Evolutionary conservation across 208 protist species (phyloP), one percentile per base, ranked within the genome.

Genomic region (Trypanosoma cruzi): DNA sequence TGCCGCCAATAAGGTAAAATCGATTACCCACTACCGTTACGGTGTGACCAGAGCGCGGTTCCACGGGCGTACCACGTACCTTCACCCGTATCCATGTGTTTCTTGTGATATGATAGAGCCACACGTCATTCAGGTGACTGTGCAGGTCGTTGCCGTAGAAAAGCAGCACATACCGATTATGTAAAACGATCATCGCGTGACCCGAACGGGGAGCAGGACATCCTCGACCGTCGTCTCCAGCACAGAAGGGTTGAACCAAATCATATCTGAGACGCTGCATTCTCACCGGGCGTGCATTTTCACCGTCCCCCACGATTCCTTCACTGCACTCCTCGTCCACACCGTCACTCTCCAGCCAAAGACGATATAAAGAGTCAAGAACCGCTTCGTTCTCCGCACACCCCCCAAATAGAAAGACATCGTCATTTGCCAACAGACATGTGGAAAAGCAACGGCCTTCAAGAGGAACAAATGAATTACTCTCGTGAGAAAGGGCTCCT

Each of bases 1-100:
- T 76, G 14, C 71, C 71, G 7, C 71, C 71, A 60, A 76, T 64
- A 36, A 76, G 53, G 44, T 65, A 76, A 3, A 76, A 46, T 48
- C 57, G 56, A 64, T 64, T 37, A 0, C 14, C 4, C 10, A 76
- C 22, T 1, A 70, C 55, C 7, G 71, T 76, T 20, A 68, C 71
- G 11, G 63, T 59, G 18, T 76, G 71, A 20, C 71, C 71, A 63
- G 71, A 76, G 13, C 71, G 71, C 34, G 55, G 32, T 37, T 31
- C 40, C 16, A 76, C 49, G 64, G 1, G 18, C 11, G 14, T 26
- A 22, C 71, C 71, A 56, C 64, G 48, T 20, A 64, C 10, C 31
- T 54, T 63, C 58, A 76, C 40, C 20, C 18, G 48, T 0, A 18
- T 22, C 71, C 71, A 76, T 0, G n/a, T 34, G 49, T 70, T 70